Evolutionary conservation across 176 grass and related monocot genomes (phyloP), one percentile per base, ranked within the genome.

Genomic region (Lolium multiflorum): DNA sequence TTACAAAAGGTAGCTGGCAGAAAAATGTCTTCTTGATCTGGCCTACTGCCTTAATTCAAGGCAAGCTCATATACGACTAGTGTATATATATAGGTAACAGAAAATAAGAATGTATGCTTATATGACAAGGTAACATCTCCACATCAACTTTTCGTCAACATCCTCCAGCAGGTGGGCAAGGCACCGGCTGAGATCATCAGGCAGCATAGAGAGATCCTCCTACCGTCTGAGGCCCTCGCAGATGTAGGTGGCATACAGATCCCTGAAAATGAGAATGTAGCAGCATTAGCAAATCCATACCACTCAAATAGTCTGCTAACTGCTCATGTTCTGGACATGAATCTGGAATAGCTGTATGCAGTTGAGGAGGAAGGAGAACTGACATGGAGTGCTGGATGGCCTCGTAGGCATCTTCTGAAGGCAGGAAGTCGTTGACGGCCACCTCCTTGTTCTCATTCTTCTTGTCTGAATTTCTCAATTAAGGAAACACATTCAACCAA

Each of bases 361-460:
- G 4, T 9, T 44, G 70, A 20, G 35, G 35, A 41, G 38, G 72
- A 76, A 28, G 1, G 47, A 9, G 47, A 5, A 52, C 72, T 31
- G 72, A 75, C 72, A 75, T 75, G 22, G 72, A 75, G 2, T 75
- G 72, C 47, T 75, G 72, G 46, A 75, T 75, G 47, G 72, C 72
- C 46, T 75, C 72, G 4, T 75, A 75, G 4, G 72, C 72, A 16
- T 50, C 72, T 21, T 51, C 47, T 0, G 72, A 50, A 3, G 72
- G 72, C 47, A 75, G 72, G 22, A 75, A 75, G 22, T 75, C 72
- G 22, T 75, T 75, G 3, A 75, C 72, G 1, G 72, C 72, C 13
- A 75, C 72, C 72, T 75, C 47, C 47, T 75, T 75, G 72, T 75
- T 75, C 72, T 75, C 72, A 9, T 75, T 75, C 72, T 75, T 75